phyloP scores from a whole-genome alignment of 495 filamentous ascomycete species.

The Talaromyces borbonicus region DNA sequence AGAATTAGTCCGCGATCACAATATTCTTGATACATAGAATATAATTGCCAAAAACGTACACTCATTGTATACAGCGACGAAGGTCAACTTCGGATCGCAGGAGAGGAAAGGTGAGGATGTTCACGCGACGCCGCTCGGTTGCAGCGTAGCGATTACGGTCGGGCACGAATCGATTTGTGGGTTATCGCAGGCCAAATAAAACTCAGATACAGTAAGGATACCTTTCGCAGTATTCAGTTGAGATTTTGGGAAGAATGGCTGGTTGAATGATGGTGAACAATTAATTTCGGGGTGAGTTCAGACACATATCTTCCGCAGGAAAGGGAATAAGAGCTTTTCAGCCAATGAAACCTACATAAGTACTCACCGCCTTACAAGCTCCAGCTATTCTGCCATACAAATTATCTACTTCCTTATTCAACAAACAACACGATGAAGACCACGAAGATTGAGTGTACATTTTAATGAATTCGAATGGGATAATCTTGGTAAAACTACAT shows the following conservation, averaged over 20 bases:
- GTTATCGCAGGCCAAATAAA: too few species aligned
- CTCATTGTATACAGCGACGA: slow-evolving; percentile 22
- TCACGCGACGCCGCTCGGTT: background rate
- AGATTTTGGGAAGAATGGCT: background rate
- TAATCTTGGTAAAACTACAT: slow-evolving; percentile 25
- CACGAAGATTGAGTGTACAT: too few species aligned
- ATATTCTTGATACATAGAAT: too few species aligned
- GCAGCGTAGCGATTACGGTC: too few species aligned
- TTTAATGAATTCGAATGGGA: too few species aligned
- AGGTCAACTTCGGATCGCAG: background rate
- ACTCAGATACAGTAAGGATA: background rate
- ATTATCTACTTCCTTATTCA: too few species aligned
- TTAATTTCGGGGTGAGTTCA: too few species aligned
- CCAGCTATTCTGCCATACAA: too few species aligned
- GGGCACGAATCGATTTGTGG: too few species aligned
- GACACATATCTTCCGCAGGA: too few species aligned
- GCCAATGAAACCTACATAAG: background rate
- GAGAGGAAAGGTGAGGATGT: background rate
- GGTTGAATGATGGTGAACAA: too few species aligned
- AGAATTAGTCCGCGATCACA: background rate
- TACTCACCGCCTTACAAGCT: background rate
- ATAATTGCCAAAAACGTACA: slow-evolving; percentile 29
- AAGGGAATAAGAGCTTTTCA: background rate
- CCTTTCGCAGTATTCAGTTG: background rate
- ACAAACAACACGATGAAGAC: too few species aligned